These are phyloP conservation scores for Xylaria castorea DNA, from an alignment of 495 filamentous ascomycete species.

Conservation along the genomic window DNA sequence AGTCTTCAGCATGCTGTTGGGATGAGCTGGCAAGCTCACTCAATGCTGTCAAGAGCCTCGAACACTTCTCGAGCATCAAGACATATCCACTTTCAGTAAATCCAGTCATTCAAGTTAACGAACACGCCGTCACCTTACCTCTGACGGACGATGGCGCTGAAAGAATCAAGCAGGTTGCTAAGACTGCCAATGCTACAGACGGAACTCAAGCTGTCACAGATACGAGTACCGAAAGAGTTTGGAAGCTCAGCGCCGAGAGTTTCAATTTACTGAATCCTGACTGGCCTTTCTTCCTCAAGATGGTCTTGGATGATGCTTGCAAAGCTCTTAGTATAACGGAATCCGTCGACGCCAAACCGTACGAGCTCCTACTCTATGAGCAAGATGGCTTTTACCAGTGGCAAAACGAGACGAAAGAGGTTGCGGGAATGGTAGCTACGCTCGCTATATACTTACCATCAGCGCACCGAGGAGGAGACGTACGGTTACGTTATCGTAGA, in stretches of 20 bases:
- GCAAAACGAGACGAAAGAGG: too few relatives aligned
- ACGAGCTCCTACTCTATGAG: not conserved
- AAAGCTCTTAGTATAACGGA: not conserved
- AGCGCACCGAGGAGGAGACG: not conserved
- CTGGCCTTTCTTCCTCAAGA: not conserved
- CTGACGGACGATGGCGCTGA: not conserved
- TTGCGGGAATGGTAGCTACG: not conserved
- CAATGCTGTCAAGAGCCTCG: not conserved
- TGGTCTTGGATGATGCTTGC: not conserved
- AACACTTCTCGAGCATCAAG: not conserved
- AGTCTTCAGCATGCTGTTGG: not conserved
- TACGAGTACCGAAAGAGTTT: not conserved
- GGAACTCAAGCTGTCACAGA: not conserved
- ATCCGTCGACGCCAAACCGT: not conserved
- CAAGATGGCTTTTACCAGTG: not conserved
- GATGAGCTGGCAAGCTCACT: not conserved
- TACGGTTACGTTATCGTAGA: not conserved
- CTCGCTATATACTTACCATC: slow-evolving; percentile 4
- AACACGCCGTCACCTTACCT: not conserved
- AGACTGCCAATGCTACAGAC: not conserved
- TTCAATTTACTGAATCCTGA: not conserved
- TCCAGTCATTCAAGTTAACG: not conserved
- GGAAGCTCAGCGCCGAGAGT: not conserved
- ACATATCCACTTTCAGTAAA: not conserved
- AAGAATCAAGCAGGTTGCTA: not conserved